A percentile compares a stretch with the other conserved stretches of the same genome.
These are phyloP conservation scores for Madurella mycetomatis DNA, from an alignment of 2,329 filamentous ascomycete species.

Conservation along the genomic window DNA sequence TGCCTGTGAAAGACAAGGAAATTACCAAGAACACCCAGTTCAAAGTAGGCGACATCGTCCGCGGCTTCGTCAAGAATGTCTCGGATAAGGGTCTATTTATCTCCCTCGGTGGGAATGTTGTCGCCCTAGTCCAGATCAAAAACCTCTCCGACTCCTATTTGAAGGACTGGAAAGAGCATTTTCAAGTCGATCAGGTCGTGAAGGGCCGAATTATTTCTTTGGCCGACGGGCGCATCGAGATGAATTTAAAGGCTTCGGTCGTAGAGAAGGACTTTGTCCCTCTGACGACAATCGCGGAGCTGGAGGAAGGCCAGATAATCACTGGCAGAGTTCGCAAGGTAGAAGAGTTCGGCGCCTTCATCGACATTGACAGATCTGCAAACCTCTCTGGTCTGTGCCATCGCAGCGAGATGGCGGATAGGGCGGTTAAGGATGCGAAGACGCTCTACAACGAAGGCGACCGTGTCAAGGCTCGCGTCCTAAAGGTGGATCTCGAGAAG, in stretches of 20 bases:
- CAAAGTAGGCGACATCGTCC: constrained; percentile 70
- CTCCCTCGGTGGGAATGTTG: constrained; percentile 72
- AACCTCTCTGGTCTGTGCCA: constrained; percentile 94
- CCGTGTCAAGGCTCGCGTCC: constrained; percentile 82
- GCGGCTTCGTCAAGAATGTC: constrained; percentile 89
- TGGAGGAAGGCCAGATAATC: constrained; percentile 74
- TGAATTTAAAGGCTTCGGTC: constrained; percentile 82
- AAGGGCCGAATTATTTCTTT: constrained; percentile 76
- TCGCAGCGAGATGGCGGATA: constrained; percentile 84
- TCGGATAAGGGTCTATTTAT: constrained; percentile 87
- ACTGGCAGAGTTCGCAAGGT: constrained; percentile 91
- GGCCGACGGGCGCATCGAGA: constrained; percentile 66
- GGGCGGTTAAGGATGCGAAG: constrained; percentile 73
- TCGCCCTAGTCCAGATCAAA: constrained; percentile 76
- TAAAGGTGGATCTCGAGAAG: constrained; percentile 71
- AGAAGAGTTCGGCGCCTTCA: constrained; percentile 91
- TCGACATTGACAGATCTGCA: constrained; percentile 78
- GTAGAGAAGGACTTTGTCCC: constrained; percentile 75
- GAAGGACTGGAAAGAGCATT: constrained; percentile 92
- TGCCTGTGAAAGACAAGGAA: constrained; percentile 76
- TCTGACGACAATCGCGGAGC: constrained; percentile 67
- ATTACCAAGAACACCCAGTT: constrained; percentile 68
- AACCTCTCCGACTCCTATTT: constrained; percentile 88
- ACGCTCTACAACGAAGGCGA: constrained; percentile 90
- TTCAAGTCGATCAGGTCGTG: constrained; percentile 84